Base-by-base conservation (phyloP, 148 eudicot genomes). In the Nepenthes gracilis region DNA sequence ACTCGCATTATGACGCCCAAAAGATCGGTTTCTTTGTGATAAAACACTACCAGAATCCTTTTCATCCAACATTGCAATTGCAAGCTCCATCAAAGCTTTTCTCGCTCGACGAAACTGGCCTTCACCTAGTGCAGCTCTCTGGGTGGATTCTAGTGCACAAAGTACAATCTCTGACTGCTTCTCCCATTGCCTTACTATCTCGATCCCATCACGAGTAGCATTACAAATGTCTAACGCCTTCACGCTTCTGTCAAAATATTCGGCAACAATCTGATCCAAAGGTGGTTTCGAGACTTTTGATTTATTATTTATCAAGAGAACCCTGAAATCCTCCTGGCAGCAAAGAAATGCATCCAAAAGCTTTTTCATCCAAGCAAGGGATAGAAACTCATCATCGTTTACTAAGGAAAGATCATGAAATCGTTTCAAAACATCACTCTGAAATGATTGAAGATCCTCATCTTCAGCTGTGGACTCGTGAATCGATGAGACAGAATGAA, bases 161-260 rank as follows among this genome's bases (percentile, higher is more conserved):
- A 78, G 50, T 1, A 83, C 74, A 66, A 83, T 80, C 52, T 83
- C 92, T 63, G 83, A 40, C 37, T 80, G 81, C 61, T 83, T 85
- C 64, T 74, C 80, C 87, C 85, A 78, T 33, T 75, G 69, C 6
- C 85, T 70, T n/a, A 85, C 66, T 34, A 75, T 82, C 77, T 78
- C 85, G 63, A 83, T 73, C 45, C 87, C 92, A 43, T 85, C 87
- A 37, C 85, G 85, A 55, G 83, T 68, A 1, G 88, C 88, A 47
- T 85, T 85, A 60, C 83, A 80, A 6, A 80, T 83, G 63, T 85
- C 92, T 67, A 85, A 75, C 4, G 85, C 92, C 56, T 85, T 85
- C 11, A 80, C 70, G 47, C 78, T 73, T 55, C 63, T 72, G 37
- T 85, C 85, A 51, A 80, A 80, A 47, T 66, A 83, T 4, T 85